These are phyloP conservation scores for Daedalea quercina DNA, from an alignment of 768 basidiomycete species.

Conservation along the genomic window DNA sequence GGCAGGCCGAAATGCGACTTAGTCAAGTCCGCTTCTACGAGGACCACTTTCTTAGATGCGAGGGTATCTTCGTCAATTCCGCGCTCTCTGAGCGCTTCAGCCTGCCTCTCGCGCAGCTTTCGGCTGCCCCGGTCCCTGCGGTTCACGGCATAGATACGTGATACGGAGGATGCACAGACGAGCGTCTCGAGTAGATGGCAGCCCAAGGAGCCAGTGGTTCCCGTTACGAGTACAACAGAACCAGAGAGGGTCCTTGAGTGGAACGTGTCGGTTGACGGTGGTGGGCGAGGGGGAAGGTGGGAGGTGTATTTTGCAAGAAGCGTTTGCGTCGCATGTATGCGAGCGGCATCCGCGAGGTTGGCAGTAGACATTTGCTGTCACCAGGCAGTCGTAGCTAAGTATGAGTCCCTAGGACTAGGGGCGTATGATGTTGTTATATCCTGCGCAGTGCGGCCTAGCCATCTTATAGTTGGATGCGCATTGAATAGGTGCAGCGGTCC, in stretches of 20 bases:
- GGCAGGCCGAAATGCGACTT: slow-evolving; percentile 10
- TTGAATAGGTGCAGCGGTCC: no score
- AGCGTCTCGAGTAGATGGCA: slow-evolving; percentile 21
- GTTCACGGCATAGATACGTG: slow-evolving; percentile 21
- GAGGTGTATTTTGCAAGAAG: background rate
- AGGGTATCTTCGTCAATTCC: slow-evolving; percentile 7
- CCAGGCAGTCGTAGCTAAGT: no score
- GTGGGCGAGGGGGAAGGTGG: background rate
- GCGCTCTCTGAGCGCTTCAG: slow-evolving; percentile 6
- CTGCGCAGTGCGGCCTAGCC: no score
- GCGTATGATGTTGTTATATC: no score
- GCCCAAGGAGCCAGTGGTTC: slow-evolving; percentile 27
- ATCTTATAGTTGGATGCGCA: no score
- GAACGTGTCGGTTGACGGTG: background rate
- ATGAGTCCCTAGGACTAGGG: no score
- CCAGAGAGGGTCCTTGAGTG: background rate
- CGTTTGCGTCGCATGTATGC: background rate
- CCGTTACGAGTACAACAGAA: slow-evolving; percentile 23
- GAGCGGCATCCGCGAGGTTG: background rate
- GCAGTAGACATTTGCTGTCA: no score
- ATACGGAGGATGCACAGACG: slow-evolving; percentile 9
- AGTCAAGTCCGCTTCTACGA: slow-evolving; percentile 8
- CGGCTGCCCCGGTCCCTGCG: slow-evolving; percentile 3
- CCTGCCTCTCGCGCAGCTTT: slow-evolving; percentile 5
- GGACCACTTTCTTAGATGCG: slow-evolving; percentile 2